Evolutionary conservation across 768 basidiomycete genomes (phyloP).

Genomic region (Xerocomus brunneocitrinus): DNA sequence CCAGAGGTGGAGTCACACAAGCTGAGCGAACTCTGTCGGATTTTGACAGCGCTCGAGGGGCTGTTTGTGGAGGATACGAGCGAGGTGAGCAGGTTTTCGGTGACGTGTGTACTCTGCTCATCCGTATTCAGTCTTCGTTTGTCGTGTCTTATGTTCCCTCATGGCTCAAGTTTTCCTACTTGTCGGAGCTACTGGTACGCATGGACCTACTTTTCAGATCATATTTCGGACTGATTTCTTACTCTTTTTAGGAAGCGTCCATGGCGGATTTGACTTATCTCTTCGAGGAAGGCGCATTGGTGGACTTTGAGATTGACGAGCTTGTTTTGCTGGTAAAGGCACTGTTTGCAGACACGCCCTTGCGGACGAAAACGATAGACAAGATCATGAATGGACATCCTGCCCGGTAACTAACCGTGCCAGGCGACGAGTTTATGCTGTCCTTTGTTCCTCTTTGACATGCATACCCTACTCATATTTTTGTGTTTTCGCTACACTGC

Average conservation of each 20-base stretch:
- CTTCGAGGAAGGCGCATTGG: conserved; percentile 84
- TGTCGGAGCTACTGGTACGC: conserved; percentile 85
- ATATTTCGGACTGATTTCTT: background rate
- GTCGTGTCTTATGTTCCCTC: conserved; percentile 83
- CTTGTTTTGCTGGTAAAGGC: conserved; percentile 77
- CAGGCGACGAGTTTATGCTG: background rate
- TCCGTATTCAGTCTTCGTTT: conserved; percentile 53
- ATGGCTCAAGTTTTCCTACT: conserved; percentile 94
- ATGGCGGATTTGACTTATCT: conserved; percentile 90
- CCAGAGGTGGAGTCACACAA: conserved; percentile 82
- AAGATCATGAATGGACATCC: conserved; percentile 66
- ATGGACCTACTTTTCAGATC: background rate
- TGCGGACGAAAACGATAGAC: conserved; percentile 77
- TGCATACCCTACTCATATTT: background rate
- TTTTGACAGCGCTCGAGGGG: conserved; percentile 74
- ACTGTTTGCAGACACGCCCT: conserved; percentile 80
- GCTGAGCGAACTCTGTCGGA: conserved; percentile 76
- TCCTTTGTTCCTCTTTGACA: background rate
- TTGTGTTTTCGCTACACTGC: background rate
- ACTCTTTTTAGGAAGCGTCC: conserved; percentile 68
- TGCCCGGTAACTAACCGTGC: conserved; percentile 9
- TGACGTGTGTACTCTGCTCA: background rate
- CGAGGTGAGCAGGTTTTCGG: conserved; percentile 39
- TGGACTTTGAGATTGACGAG: conserved; percentile 86
- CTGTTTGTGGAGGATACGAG: conserved; percentile 66